Conservation (phyloP, 2,329 filamentous ascomycete species). For the Paecilomyces sp. region DNA sequence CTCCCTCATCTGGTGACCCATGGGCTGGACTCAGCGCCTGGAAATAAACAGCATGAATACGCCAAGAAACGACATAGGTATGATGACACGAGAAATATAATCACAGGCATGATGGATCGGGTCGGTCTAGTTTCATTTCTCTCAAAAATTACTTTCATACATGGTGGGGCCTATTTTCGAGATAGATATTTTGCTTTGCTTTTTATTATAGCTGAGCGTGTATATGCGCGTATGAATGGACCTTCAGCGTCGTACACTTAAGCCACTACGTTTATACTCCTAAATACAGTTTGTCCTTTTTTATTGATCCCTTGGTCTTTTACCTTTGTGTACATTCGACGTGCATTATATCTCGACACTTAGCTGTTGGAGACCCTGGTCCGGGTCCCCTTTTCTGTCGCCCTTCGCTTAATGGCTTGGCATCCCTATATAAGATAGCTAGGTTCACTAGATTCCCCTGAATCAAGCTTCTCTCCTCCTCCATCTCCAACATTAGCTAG, state of each 20-base stretch:
- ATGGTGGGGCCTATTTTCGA: background rate
- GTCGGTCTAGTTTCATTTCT: background rate
- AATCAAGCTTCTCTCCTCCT: no score
- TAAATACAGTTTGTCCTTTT: background rate
- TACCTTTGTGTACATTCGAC: no score
- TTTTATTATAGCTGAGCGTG: background rate
- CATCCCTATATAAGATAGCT: no score
- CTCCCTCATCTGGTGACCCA: conserved; percentile 45
- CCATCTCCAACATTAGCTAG: no score
- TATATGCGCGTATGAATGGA: background rate
- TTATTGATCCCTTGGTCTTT: background rate
- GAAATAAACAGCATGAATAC: conserved; percentile 42
- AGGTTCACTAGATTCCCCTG: no score
- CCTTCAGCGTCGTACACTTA: background rate
- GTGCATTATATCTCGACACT: no score
- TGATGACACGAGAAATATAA: background rate
- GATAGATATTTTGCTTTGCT: background rate
- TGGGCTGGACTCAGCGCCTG: conserved; percentile 66
- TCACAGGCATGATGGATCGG: background rate
- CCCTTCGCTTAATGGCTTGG: no score
- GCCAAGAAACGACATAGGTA: background rate
- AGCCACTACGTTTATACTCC: background rate
- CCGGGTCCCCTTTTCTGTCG: no score
- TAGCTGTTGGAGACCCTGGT: no score
- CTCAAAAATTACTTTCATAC: background rate